Conservation (phyloP, 2,329 filamentous ascomycete species). For the Fusarium armeniacum region DNA sequence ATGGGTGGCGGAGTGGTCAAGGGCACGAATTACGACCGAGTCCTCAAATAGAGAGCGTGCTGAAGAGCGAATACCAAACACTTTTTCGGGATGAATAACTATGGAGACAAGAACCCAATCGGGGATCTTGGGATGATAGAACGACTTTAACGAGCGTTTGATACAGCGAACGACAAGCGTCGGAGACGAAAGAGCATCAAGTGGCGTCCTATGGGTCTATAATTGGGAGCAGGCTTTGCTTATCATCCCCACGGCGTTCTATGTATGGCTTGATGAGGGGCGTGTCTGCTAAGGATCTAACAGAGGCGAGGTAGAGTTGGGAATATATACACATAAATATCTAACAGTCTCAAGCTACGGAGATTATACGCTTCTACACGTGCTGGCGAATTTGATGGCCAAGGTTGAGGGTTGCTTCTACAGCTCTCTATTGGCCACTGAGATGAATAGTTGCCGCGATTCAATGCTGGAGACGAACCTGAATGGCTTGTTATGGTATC, state of each 20-base stretch:
- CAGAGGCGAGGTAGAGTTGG: conserved; percentile 16
- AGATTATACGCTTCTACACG: conserved; percentile 1
- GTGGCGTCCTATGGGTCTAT: conserved; percentile 41
- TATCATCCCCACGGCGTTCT: conserved; percentile 20
- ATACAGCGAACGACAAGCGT: conserved; percentile 30
- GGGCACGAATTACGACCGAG: conserved; percentile 81
- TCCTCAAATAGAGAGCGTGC: conserved; percentile 70
- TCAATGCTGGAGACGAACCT: background rate
- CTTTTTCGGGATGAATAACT: conserved; percentile 15
- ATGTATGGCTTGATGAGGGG: conserved; percentile 9
- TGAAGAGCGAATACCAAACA: conserved; percentile 16
- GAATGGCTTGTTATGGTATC: conserved; percentile 4
- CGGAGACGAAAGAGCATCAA: conserved; percentile 33
- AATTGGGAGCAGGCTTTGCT: conserved; percentile 30
- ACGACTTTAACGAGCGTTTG: conserved; percentile 26
- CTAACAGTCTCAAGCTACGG: conserved; percentile 2
- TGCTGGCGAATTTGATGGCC: conserved; percentile 1
- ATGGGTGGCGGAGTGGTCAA: conserved; percentile 86
- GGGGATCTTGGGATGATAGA: conserved; percentile 20
- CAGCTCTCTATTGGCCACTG: conserved; percentile 11
- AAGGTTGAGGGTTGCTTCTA: conserved; percentile 2
- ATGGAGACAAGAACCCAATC: conserved; percentile 10
- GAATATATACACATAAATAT: conserved; percentile 11
- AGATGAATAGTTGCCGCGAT: background rate
- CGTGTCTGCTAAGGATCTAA: conserved; percentile 8